Evolutionary conservation across 345 rosid species (phyloP), one percentile per base, ranked within the genome.

Genomic region (Salix udensis): DNA sequence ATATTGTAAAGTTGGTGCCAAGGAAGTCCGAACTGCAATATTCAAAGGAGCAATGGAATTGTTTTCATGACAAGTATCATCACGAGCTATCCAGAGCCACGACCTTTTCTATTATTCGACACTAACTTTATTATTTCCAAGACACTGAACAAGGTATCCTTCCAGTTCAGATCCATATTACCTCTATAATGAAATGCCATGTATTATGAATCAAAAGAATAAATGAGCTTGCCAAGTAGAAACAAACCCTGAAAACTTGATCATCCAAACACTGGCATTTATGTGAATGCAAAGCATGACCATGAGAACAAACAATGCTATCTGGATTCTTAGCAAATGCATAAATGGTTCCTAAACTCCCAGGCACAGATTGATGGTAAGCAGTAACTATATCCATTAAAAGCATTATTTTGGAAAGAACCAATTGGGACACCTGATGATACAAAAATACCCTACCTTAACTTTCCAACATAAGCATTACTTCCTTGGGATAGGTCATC

Each of bases 401-500:
- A 16, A 6, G 18, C n/a, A 14, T 65, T 28, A 65, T 65, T 28
- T 12, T 65, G 37, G 13, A n/a, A 65, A 65, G 39, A 12, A 2
- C 9, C 6, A 30, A 30, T 5, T 30, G 9, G 5, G 11, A 13
- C 30, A 12, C 14, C 24, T 12, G 11, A n/a, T n/a, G 14, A 58
- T 58, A 55, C 15, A 69, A 11, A 36, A 65, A 67, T 66, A n/a
- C 37, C 75, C 21, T 82, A 94, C 98, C 97, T 89, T 85, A 95
- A 79, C 78, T 95, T 95, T n/a, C 98, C 98, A 30, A 93, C 88
- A 70, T 93, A 95, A 28, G 97, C 93, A 82, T 91, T 91, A 66
- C 97, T 95, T 82, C 94, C 97, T 88, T 95, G 98, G 37, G 98
- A 95, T 83, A 91, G 52, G 76, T 95, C 98, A 75, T 86, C 87